Conservation (phyloP, 2,329 filamentous ascomycete species). For the Arthrinium phaeospermum region DNA sequence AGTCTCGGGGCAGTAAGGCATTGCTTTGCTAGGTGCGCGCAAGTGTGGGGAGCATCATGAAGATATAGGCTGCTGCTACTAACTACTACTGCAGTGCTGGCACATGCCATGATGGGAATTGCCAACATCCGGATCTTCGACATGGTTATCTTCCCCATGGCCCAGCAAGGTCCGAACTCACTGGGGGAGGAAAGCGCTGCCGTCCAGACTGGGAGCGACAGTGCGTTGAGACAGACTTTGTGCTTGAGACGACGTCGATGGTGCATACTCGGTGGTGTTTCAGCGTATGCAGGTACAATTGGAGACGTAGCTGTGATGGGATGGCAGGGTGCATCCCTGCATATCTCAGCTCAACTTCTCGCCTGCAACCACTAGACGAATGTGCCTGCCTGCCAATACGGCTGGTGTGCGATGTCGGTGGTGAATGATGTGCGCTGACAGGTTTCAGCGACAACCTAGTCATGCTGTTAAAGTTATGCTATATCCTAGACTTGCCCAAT, state of each 20-base stretch:
- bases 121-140: not conserved
- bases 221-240: slow-evolving; percentile 7
- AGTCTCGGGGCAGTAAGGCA: no score
- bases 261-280: not conserved
- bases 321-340: slow-evolving; percentile 5
- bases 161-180: not conserved
- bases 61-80: not conserved
- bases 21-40: not conserved
- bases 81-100: no score
- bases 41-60: not conserved
- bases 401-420: no score
- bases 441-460: not conserved
- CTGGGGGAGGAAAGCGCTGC: not conserved
- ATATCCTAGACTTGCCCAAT: not conserved
- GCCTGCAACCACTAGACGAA: not conserved
- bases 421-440: slow-evolving; percentile 6
- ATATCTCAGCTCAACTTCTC: not conserved
- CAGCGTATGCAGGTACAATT: slow-evolving; percentile 3
- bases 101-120: not conserved
- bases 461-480: not conserved
- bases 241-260: slow-evolving; percentile 8
- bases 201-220: not conserved
- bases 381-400: not conserved
- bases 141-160: not conserved
- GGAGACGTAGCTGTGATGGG: slow-evolving; percentile 2